Conservation (phyloP, 345 rosid genomes). For the Eucalyptus sp. region DNA sequence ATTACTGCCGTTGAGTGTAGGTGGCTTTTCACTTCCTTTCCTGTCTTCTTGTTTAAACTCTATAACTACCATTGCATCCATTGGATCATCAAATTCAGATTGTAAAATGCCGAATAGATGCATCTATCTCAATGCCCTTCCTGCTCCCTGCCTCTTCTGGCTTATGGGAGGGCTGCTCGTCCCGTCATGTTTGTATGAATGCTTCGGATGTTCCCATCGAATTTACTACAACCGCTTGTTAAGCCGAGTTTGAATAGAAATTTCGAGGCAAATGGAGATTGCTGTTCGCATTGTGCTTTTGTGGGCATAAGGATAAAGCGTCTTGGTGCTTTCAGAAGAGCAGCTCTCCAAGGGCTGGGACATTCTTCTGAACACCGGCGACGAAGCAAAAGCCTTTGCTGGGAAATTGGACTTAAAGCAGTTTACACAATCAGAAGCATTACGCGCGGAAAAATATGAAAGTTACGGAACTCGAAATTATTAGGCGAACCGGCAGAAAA, state of each 20-base stretch:
- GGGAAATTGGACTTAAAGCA: neutral
- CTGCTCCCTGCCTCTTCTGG: neutral
- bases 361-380: neutral
- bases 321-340: neutral
- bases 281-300: neutral
- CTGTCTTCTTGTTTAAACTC: neutral
- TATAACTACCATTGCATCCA: neutral
- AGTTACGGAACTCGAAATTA: neutral
- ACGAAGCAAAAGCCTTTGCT: neutral
- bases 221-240: neutral
- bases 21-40: neutral
- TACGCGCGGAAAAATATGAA: neutral
- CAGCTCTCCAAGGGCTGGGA: neutral
- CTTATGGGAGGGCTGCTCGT: neutral
- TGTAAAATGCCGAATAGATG: neutral
- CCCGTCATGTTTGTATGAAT: neutral
- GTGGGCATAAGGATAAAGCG: neutral
- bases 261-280: neutral
- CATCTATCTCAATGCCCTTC: neutral
- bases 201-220: neutral
- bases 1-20: neutral
- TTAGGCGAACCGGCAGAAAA: neutral
- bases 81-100: neutral
- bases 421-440: neutral
- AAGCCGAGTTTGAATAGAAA: neutral